Evolutionary conservation across 1,139 yeast genomes (phyloP).

Genomic region (Hansenula lynferdii): DNA sequence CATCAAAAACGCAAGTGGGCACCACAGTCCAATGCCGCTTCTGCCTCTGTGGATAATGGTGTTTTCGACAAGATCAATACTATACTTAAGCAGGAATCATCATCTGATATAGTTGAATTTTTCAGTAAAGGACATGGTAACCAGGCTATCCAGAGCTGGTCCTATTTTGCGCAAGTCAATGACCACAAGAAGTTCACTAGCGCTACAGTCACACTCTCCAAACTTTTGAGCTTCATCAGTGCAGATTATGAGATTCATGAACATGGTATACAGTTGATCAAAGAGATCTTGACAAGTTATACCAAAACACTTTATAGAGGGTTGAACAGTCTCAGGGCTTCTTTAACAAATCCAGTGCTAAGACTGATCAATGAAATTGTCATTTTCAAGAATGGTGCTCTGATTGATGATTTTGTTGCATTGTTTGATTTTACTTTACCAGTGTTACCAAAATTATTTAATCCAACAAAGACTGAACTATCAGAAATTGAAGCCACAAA

Average conservation of each 20-base stretch:
- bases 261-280: constrained; percentile 38
- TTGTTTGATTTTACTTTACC: constrained; percentile 65
- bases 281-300: constrained; percentile 49
- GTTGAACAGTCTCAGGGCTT: constrained; percentile 52
- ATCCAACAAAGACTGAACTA: constrained; percentile 45
- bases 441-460: constrained; percentile 56
- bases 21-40: background rate
- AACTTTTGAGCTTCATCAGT: constrained; percentile 8
- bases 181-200: constrained; percentile 48
- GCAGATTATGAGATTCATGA: constrained; percentile 15
- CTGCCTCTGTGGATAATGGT: constrained; percentile 19
- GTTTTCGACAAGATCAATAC: constrained; percentile 23
- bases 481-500: constrained; percentile 28
- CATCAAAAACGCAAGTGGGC: background rate
- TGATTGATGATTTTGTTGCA: constrained; percentile 54
- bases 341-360: constrained; percentile 58
- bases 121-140: constrained; percentile 28
- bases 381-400: constrained; percentile 41
- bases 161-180: constrained; percentile 59
- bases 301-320: constrained; percentile 66
- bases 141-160: constrained; percentile 50
- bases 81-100: constrained; percentile 19
- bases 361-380: constrained; percentile 50
- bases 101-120: constrained; percentile 27
- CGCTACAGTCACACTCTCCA: constrained; percentile 26